phyloP scores from a whole-genome alignment of 345 rosid genomes.

The Excoecaria cochinchinensis region DNA sequence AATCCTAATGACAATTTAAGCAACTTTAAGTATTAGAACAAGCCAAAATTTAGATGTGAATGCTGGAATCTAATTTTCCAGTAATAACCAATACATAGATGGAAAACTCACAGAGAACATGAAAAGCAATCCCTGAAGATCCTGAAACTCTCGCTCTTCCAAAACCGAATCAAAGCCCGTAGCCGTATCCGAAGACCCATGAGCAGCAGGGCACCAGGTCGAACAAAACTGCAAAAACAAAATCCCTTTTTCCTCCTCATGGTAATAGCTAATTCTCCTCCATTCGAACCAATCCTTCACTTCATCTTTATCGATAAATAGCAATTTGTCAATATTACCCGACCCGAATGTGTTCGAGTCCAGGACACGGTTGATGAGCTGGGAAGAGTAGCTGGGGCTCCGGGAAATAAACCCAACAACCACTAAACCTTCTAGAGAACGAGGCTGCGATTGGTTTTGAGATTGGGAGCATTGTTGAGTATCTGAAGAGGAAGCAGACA shows the following conservation, averaged over 20 bases:
- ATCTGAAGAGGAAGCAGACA: conserved; percentile 26
- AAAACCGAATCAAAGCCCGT: conserved; percentile 46
- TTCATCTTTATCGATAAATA: conserved; percentile 43
- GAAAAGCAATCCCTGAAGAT: conserved; percentile 81
- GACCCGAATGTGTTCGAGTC: conserved; percentile 70
- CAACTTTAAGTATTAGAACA: neutral
- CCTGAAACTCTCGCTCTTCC: conserved; percentile 69
- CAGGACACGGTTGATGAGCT: conserved; percentile 62
- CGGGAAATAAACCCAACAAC: conserved; percentile 73
- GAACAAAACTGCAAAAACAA: conserved; percentile 65
- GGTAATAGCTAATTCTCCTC: conserved; percentile 63
- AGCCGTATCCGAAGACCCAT: conserved; percentile 25
- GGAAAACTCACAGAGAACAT: conserved; percentile 77
- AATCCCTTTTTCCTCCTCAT: conserved; percentile 64
- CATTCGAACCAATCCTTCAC: conserved; percentile 56
- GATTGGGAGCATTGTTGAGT: conserved; percentile 21
- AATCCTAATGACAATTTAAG: neutral
- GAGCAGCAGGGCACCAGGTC: conserved; percentile 47
- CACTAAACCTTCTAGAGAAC: conserved; percentile 47
- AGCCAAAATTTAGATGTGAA: neutral
- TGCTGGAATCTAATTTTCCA: neutral
- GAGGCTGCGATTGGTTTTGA: conserved; percentile 25
- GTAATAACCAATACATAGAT: neutral
- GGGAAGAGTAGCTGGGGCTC: conserved; percentile 51
- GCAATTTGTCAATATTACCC: conserved; percentile 41